Conservation (phyloP, 2,329 filamentous ascomycete genomes). For the Alternaria solani region DNA sequence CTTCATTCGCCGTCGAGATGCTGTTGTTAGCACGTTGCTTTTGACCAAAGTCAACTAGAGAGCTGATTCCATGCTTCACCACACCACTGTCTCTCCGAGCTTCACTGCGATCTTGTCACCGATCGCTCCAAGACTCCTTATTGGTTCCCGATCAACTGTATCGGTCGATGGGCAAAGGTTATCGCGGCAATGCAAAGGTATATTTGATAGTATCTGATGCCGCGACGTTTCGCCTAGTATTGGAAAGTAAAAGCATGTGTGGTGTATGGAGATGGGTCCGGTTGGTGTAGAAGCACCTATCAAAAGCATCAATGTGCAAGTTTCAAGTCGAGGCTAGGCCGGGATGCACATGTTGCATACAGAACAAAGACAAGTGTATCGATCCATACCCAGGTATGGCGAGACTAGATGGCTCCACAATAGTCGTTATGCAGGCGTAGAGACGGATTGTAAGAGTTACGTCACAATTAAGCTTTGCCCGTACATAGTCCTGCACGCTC, state of each 20-base stretch:
- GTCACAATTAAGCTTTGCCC: conserved; percentile 1
- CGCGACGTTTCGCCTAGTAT: background rate
- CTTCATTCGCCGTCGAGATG: background rate
- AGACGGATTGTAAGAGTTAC: background rate
- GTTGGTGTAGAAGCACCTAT: background rate
- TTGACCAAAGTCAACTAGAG: background rate
- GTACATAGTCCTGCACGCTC: background rate
- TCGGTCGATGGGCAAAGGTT: background rate
- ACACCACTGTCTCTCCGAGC: background rate
- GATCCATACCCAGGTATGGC: background rate
- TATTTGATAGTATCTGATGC: background rate
- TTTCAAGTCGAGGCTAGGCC: background rate
- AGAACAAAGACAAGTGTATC: background rate
- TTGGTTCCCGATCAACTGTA: background rate
- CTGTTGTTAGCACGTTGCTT: background rate
- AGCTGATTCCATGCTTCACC: background rate
- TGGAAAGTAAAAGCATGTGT: background rate
- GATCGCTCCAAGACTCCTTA: background rate
- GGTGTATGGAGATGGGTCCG: background rate
- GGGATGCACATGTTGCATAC: background rate
- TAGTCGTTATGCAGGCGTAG: background rate
- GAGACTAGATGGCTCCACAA: background rate
- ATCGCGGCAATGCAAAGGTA: background rate
- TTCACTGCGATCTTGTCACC: background rate
- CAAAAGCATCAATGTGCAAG: background rate